A percentile compares a stretch with the other conserved stretches of the same genome.
phyloP scores from a whole-genome alignment of 2,329 filamentous ascomycete species.

The Aspergillus ibericus region DNA sequence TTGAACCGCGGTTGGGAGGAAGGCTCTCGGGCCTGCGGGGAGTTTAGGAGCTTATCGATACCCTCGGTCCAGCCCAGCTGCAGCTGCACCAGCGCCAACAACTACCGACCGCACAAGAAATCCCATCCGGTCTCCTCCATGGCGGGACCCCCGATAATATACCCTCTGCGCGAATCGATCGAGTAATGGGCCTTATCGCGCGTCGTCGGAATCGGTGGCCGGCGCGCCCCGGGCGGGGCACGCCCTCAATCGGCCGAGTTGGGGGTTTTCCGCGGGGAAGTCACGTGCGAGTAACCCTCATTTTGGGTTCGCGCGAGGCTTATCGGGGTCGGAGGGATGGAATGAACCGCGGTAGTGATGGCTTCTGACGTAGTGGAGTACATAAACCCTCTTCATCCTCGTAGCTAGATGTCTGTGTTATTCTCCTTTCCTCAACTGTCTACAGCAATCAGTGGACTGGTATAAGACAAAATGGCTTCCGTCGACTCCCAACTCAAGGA shows the following conservation, averaged over 20 bases:
- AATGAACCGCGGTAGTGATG: conserved; percentile 25
- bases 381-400: neutral
- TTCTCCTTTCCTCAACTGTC: too few species aligned
- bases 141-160: neutral
- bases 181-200: neutral
- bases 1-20: conserved; percentile 19
- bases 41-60: conserved; percentile 11
- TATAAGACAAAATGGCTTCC: conserved; percentile 56
- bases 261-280: conserved; percentile 23
- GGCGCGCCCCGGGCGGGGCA: conserved; percentile 8
- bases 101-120: neutral
- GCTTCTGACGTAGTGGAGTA: conserved; percentile 9
- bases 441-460: too few species aligned
- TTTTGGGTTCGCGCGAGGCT: neutral
- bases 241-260: conserved; percentile 18
- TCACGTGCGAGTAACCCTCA: conserved; percentile 15
- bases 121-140: neutral
- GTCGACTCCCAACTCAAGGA: conserved; percentile 79
- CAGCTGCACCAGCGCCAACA: neutral
- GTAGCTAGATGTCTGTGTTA: neutral
- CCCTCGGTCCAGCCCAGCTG: neutral
- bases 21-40: conserved; percentile 22
- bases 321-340: neutral
- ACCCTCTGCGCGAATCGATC: neutral
- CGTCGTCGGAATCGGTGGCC: neutral